phyloP scores from a whole-genome alignment of 345 rosid species.

The Luvunga scandens region DNA sequence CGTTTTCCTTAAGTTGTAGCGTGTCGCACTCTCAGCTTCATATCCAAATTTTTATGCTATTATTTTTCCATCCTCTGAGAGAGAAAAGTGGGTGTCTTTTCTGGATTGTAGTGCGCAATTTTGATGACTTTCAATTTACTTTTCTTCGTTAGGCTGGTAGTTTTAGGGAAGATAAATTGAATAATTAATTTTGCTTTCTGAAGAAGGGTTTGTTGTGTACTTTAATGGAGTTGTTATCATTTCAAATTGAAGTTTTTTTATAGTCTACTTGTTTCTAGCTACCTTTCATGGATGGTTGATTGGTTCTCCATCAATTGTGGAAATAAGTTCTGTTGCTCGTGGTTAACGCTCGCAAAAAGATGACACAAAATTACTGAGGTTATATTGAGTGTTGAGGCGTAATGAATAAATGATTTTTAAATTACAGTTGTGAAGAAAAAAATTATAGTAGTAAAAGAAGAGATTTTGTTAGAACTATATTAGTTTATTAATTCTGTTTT shows the following conservation, averaged over 20 bases:
- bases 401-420: too few relatives aligned
- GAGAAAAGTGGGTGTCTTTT: conserved; percentile 12
- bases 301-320: not conserved
- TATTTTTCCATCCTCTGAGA: too few relatives aligned
- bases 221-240: not conserved
- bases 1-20: too few relatives aligned
- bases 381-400: too few relatives aligned
- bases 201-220: not conserved
- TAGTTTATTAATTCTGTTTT: too few relatives aligned
- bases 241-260: not conserved
- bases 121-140: conserved; percentile 15
- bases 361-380: too few relatives aligned
- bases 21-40: too few relatives aligned
- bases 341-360: too few relatives aligned
- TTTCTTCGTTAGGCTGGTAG: conserved; percentile 11
- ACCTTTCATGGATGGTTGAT: not conserved
- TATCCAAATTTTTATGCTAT: too few relatives aligned
- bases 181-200: conserved; percentile 16
- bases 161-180: not conserved
- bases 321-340: not conserved
- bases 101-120: conserved; percentile 18
- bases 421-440: too few relatives aligned
- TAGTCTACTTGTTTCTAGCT: not conserved
- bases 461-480: too few relatives aligned
- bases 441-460: too few relatives aligned